Percentiles rank a stretch among this genome's conserved stretches.
phyloP scores from a whole-genome alignment of 2,329 filamentous ascomycete genomes.

The Cytospora piceicola region DNA sequence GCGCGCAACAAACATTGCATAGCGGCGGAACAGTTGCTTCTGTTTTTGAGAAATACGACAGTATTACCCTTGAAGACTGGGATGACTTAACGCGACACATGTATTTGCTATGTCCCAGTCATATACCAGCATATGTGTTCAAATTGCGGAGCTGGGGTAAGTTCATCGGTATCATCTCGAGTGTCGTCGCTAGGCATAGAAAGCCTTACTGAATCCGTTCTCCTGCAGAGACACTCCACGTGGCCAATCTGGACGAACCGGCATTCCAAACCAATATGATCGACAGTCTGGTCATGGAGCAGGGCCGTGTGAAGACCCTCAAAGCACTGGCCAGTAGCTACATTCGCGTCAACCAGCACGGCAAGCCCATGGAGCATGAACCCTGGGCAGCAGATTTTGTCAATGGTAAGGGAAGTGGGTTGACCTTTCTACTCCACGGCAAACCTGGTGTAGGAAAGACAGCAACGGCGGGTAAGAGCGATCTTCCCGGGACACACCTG shows the following conservation, averaged over 20 bases:
- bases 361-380: slow-evolving; percentile 23
- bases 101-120: slow-evolving; percentile 31
- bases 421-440: slow-evolving; percentile 15
- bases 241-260: slow-evolving; percentile 35
- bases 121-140: slow-evolving; percentile 33
- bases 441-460: slow-evolving; percentile 18
- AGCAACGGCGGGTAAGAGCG: slow-evolving; percentile 36
- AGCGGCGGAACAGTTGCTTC: not conserved
- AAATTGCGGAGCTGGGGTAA: slow-evolving; percentile 34
- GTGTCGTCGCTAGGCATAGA: not conserved
- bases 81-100: not conserved
- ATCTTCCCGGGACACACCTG: not conserved
- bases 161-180: slow-evolving; percentile 2
- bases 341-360: slow-evolving; percentile 32
- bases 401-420: slow-evolving; percentile 12
- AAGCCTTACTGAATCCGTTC: not conserved
- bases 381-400: slow-evolving; percentile 20
- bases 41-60: not conserved
- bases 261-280: slow-evolving; percentile 38
- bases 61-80: not conserved
- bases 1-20: not conserved
- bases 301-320: slow-evolving; percentile 33
- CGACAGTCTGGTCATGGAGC: slow-evolving; percentile 39
- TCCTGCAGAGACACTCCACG: slow-evolving; percentile 32
- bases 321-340: slow-evolving; percentile 39